Evolutionary conservation across 768 basidiomycete genomes (phyloP).

Genomic region (Rhizopogon roseolus): DNA sequence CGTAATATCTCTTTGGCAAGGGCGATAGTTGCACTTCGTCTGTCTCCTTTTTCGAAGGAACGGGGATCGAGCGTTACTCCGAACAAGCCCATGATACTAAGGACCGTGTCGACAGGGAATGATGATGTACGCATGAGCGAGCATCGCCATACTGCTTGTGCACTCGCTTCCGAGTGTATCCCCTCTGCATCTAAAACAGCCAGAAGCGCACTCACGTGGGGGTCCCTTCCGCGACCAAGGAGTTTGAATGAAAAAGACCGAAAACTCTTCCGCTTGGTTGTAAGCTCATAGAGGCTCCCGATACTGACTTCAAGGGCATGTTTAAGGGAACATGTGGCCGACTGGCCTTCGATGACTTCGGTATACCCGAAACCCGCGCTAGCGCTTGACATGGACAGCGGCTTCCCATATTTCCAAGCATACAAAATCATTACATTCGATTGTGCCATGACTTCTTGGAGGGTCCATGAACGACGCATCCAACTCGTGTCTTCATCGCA

Average conservation of each 20-base stretch:
- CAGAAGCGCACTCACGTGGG: background rate
- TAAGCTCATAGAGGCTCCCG: background rate
- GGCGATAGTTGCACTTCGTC: conserved; percentile 1
- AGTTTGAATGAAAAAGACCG: background rate
- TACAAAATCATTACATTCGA: background rate
- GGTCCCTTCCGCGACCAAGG: background rate
- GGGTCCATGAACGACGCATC: conserved; percentile 15
- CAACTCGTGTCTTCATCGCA: conserved; percentile 13
- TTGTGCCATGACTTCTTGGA: conserved; percentile 7
- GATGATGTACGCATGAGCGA: conserved; percentile 3
- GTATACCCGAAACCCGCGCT: background rate
- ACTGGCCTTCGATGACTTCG: background rate
- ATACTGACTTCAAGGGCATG: background rate
- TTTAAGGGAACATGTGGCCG: background rate
- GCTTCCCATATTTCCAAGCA: background rate
- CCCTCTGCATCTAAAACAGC: background rate
- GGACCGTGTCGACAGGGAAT: background rate
- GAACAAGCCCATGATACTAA: conserved; percentile 6
- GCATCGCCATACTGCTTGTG: conserved; percentile 2
- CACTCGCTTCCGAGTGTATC: background rate
- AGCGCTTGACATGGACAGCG: background rate
- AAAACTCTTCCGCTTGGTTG: background rate
- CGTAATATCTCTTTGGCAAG: background rate
- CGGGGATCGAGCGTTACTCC: background rate
- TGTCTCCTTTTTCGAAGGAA: background rate